A percentile compares a stretch with the other conserved stretches of the same genome.
Conservation (phyloP, 2,329 filamentous ascomycete genomes). For the Xylaria sp. region DNA sequence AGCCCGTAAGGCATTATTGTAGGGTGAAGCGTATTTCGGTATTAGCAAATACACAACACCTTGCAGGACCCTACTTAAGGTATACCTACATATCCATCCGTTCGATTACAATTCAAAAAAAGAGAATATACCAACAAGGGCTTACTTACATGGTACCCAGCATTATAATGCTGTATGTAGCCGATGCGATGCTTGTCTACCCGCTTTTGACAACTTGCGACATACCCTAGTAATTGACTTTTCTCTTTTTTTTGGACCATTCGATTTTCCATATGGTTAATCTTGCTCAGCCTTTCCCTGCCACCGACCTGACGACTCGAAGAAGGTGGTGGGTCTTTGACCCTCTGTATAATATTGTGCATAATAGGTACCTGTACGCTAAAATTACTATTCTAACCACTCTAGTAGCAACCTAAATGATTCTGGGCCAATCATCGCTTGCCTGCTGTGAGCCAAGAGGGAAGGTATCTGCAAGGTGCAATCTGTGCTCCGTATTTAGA, state of each 20-base stretch:
- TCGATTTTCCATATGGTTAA: background rate
- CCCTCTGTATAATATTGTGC: conserved; percentile 12
- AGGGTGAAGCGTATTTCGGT: too few species aligned
- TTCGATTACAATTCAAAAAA: too few species aligned
- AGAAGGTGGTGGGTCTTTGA: conserved; percentile 20
- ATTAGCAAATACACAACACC: too few species aligned
- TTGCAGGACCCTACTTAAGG: too few species aligned
- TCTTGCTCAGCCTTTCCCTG: conserved; percentile 26
- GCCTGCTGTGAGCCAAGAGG: conserved; percentile 9
- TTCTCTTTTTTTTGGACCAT: conserved; percentile 7
- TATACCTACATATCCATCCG: too few species aligned
- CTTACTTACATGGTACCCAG: too few species aligned
- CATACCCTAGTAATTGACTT: conserved; percentile 9
- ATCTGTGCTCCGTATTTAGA: conserved; percentile 27
- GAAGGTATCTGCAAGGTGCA: conserved; percentile 29
- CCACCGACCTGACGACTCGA: conserved; percentile 4
- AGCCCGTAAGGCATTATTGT: too few species aligned
- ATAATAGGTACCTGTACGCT: background rate
- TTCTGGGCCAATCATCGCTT: conserved; percentile 29
- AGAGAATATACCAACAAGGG: too few species aligned
- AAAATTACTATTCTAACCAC: conserved; percentile 19
- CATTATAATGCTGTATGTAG: background rate
- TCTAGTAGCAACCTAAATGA: conserved; percentile 13
- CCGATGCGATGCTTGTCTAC: background rate
- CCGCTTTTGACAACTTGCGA: conserved; percentile 7